Percentiles rank a stretch among this genome's conserved stretches.
Evolutionary conservation across 306 rosid species (phyloP).

Genomic region (Cucurbita ficifolia): DNA sequence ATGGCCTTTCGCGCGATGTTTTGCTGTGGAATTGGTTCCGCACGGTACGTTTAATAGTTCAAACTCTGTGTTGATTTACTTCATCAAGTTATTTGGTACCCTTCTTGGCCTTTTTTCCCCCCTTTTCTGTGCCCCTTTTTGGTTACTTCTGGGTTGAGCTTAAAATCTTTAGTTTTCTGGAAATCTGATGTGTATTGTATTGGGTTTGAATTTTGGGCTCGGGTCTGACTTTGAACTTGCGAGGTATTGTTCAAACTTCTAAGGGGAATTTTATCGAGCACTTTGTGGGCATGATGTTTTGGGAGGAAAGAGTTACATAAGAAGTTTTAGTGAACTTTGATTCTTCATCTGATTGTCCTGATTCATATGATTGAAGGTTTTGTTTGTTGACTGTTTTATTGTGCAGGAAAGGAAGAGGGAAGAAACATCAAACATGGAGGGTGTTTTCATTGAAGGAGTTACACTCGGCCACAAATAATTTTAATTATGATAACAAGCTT

Average conservation of each 20-base stretch:
- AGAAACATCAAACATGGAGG: slow-evolving; percentile 81
- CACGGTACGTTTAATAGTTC: slow-evolving; percentile 41
- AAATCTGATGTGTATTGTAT: neutral
- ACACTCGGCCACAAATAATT: slow-evolving; percentile 86
- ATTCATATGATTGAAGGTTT: neutral
- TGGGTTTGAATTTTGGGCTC: neutral
- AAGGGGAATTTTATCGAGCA: neutral
- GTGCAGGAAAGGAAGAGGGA: slow-evolving; percentile 61
- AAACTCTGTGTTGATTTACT: neutral
- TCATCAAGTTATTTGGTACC: neutral
- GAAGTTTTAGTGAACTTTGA: neutral
- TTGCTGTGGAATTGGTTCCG: slow-evolving; percentile 52
- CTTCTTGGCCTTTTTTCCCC: neutral
- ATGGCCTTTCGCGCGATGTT: slow-evolving; percentile 49
- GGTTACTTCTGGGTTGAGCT: slow-evolving; percentile 18
- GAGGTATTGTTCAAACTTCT: neutral
- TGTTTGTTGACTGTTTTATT: neutral
- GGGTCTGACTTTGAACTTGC: neutral
- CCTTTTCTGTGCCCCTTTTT: neutral
- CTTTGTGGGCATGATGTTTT: neutral
- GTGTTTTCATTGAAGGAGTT: slow-evolving; percentile 89
- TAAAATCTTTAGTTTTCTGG: neutral
- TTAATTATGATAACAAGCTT: slow-evolving; percentile 95
- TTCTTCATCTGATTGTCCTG: neutral
- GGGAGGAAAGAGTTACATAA: neutral